Base-by-base conservation (phyloP, 2,329 filamentous ascomycete species). In the Colletotrichum chrysophilum region DNA sequence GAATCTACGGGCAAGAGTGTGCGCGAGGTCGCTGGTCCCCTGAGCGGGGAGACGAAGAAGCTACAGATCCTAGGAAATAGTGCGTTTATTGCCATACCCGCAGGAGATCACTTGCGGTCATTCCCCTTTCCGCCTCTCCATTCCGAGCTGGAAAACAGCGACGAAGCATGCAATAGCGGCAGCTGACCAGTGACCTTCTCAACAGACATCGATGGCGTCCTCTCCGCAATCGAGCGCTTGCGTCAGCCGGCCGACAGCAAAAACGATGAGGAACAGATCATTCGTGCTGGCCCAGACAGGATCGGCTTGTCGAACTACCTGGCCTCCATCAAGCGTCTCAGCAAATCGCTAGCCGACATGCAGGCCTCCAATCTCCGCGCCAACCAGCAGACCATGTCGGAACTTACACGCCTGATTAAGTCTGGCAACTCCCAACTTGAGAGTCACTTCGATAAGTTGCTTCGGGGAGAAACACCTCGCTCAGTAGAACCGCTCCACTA, bases 191-290 rank as follows among this genome's bases (percentile, higher is more conserved):
- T 16, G 4, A 21, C 18, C 56, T 16, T 52, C 26, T 48, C 28
- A 43, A 43, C 80, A 95, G 93, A 99, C 82, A 94, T 98, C 80
- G 96, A 98, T 82, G 91, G 91, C 77, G 92, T 98, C 43, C 91
- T 98, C 75, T 90, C 93, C 77, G 95, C 96, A 21, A 98, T 99
- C 79, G 96, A 98, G 77, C 93, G 93, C 77, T 90, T 98, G 55
- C 93, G 95, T 79, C 94, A 97, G 81, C 96, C 97, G n/a, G 92
- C 96, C 76, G 96, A 98, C 83, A 95, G 96, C 82, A 96, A 97
- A 82, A 95, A 94, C 79, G 93, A 94, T 77, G 97, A 99, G 84
- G 97, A 99, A 85, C 93, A 93, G 70, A 96, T 98, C 77, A 96
- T 99, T 81, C 93, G 95, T 70, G 92, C 93, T 78, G 96, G 95